Evolutionary conservation across 768 basidiomycete genomes (phyloP).

Genomic region (Pulveroboletus frians): DNA sequence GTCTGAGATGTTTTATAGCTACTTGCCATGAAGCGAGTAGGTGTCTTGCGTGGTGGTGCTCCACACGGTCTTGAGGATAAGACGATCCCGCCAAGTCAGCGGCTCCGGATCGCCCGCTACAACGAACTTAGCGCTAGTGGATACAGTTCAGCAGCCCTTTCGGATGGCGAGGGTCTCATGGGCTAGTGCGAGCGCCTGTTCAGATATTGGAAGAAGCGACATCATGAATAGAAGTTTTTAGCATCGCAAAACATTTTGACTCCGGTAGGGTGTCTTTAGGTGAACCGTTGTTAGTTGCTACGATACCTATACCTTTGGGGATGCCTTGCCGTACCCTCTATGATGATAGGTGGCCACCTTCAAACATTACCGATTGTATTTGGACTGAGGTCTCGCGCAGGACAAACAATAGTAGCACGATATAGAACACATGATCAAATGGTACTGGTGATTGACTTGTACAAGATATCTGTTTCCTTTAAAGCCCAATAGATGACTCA

Average conservation of each 20-base stretch:
- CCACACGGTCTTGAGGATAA: conserved; percentile 57
- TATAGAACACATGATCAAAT: background rate
- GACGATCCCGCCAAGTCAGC: conserved; percentile 66
- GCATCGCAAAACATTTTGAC: conserved; percentile 2
- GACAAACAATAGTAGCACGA: background rate
- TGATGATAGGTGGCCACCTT: background rate
- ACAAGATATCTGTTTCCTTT: too few species aligned
- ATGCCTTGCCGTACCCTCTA: conserved; percentile 9
- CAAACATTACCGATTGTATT: background rate
- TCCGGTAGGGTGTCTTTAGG: background rate
- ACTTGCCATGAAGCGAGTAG: conserved; percentile 52
- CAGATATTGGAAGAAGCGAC: background rate
- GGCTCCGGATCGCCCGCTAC: conserved; percentile 63
- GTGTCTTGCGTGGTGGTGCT: conserved; percentile 46
- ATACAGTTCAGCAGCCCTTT: conserved; percentile 51
- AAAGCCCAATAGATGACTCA: too few species aligned
- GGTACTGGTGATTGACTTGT: too few species aligned
- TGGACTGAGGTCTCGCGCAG: too few species aligned
- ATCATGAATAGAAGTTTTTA: conserved; percentile 5
- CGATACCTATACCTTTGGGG: conserved; percentile 11
- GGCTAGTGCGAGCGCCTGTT: conserved; percentile 22
- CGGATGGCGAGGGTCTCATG: conserved; percentile 52
- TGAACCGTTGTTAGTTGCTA: background rate
- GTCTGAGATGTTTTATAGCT: conserved; percentile 12
- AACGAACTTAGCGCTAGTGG: conserved; percentile 47